Percentiles rank a stretch among this genome's conserved stretches.
phyloP scores from a whole-genome alignment of 345 rosid genomes.

The Anastatica hierochuntica region DNA sequence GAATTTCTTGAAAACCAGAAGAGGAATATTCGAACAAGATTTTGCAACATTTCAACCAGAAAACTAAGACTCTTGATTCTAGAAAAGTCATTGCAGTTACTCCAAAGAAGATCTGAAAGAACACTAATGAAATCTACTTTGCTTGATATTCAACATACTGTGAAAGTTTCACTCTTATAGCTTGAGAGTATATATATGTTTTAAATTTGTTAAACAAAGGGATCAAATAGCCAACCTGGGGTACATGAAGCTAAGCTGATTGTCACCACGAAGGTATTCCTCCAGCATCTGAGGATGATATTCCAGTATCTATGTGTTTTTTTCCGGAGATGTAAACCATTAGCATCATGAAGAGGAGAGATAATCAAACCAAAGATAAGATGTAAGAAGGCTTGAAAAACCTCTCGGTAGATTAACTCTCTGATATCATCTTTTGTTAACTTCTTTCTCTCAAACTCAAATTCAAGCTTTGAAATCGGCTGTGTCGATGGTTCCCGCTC shows the following conservation, averaged over 20 bases:
- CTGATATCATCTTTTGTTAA: constrained; percentile 88
- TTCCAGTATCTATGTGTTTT: constrained; percentile 51
- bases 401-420: constrained; percentile 96
- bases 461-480: constrained; percentile 92
- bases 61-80: neutral
- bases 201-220: no score
- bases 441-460: constrained; percentile 97
- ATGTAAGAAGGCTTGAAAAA: constrained; percentile 11
- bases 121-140: neutral
- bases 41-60: neutral
- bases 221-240: constrained; percentile 54
- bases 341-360: constrained; percentile 8
- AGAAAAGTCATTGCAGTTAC: neutral
- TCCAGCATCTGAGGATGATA: constrained; percentile 97
- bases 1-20: neutral
- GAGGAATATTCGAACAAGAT: neutral
- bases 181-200: no score
- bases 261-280: constrained; percentile 41
- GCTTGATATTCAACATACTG: constrained; percentile 69
- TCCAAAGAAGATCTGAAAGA: neutral
- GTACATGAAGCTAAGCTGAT: constrained; percentile 16
- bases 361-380: neutral
- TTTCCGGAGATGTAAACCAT: constrained; percentile 6
- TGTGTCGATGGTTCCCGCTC: constrained; percentile 86
- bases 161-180: no score